Conservation (phyloP, 441 rosid genomes). For the Biscutella laevigata region DNA sequence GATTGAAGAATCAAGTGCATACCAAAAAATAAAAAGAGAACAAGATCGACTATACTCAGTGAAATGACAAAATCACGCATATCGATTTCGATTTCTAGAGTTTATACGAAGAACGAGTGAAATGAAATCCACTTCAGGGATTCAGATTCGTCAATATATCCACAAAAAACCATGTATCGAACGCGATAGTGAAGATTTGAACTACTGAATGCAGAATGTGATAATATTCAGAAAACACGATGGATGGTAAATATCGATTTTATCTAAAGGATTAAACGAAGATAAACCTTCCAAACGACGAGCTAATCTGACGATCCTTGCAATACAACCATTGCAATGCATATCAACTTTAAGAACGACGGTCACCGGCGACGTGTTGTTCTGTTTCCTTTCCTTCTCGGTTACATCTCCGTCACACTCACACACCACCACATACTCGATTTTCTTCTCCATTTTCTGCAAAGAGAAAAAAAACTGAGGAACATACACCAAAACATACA, state of each 20-base stretch:
- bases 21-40: not conserved
- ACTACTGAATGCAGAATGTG: too few relatives aligned
- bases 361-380: slow-evolving; percentile 7
- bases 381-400: slow-evolving; percentile 5
- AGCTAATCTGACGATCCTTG: slow-evolving; percentile 29
- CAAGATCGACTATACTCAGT: not conserved
- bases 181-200: too few relatives aligned
- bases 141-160: too few relatives aligned
- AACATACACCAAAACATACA: too few relatives aligned
- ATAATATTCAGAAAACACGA: too few relatives aligned
- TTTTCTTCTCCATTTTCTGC: slow-evolving; percentile 20
- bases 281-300: slow-evolving; percentile 35
- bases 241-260: too few relatives aligned
- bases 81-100: not conserved
- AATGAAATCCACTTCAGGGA: too few relatives aligned
- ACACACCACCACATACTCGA: slow-evolving; percentile 9
- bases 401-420: slow-evolving; percentile 21
- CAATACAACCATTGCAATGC: slow-evolving; percentile 64
- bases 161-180: too few relatives aligned
- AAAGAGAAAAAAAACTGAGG: not conserved
- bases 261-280: too few relatives aligned
- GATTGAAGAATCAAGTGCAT: not conserved
- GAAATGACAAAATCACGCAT: not conserved
- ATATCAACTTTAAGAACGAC: slow-evolving; percentile 46
- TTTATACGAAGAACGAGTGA: too few relatives aligned